These are phyloP conservation scores for Vitis amurensis DNA, from an alignment of 164 flowering plant genomes.

Conservation along the genomic window DNA sequence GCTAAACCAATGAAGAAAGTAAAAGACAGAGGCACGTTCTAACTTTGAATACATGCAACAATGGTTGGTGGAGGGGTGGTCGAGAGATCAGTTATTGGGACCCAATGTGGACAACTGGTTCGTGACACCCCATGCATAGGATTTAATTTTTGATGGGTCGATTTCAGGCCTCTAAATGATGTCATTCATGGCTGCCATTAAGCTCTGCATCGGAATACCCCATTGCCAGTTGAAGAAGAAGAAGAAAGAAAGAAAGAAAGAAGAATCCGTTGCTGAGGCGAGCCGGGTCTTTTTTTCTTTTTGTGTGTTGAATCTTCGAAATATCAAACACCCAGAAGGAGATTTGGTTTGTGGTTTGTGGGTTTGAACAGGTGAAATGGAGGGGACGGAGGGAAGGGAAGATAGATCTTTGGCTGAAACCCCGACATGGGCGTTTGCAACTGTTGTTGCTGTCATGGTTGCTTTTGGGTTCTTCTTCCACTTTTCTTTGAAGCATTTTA, in stretches of 20 bases:
- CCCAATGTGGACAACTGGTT: constrained; percentile 5
- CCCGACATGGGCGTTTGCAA: constrained; percentile 86
- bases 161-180: background rate
- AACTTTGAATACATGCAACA: background rate
- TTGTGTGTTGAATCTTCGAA: background rate
- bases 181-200: constrained; percentile 1
- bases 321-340: background rate
- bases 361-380: background rate
- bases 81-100: background rate
- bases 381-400: constrained; percentile 13
- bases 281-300: background rate
- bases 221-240: background rate
- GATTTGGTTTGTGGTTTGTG: background rate
- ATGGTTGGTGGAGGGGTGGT: background rate
- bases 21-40: constrained; percentile 12
- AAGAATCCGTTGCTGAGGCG: background rate
- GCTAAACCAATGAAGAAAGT: background rate
- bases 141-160: background rate
- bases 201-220: background rate
- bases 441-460: constrained; percentile 69
- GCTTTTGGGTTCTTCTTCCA: constrained; percentile 54
- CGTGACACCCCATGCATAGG: constrained; percentile 5
- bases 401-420: constrained; percentile 63
- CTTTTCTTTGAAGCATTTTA: constrained; percentile 38
- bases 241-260: background rate